Evolutionary conservation across 2,329 filamentous ascomycete species (phyloP).

Genomic region (Dactylellina sp.): DNA sequence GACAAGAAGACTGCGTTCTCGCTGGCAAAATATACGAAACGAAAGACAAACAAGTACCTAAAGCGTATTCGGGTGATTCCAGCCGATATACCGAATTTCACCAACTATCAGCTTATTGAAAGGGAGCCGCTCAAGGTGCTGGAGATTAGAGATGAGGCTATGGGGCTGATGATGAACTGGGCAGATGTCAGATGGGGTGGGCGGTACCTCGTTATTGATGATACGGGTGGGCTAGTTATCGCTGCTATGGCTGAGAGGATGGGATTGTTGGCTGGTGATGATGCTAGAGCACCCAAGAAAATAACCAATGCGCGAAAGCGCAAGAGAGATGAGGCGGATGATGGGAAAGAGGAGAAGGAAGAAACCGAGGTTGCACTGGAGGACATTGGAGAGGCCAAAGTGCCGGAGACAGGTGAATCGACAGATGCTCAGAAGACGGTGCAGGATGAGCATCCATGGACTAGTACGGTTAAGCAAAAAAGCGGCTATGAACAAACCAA

Average conservation of each 20-base stretch:
- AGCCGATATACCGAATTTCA: conserved; percentile 80
- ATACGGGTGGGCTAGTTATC: conserved; percentile 83
- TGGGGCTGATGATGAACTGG: conserved; percentile 87
- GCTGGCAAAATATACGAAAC: conserved; percentile 91
- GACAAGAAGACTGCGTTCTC: conserved; percentile 96
- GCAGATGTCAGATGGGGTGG: conserved; percentile 84
- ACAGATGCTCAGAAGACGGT: conserved; percentile 7
- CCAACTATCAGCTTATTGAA: conserved; percentile 81
- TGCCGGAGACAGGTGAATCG: conserved; percentile 21
- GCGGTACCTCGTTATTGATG: conserved; percentile 85
- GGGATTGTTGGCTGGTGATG: conserved; percentile 75
- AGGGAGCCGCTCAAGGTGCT: conserved; percentile 83
- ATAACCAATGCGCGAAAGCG: conserved; percentile 67
- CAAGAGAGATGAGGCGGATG: conserved; percentile 48
- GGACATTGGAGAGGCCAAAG: conserved; percentile 4
- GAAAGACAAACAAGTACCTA: conserved; percentile 94
- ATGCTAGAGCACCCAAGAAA: conserved; percentile 90
- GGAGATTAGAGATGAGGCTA: conserved; percentile 85
- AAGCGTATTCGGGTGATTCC: conserved; percentile 86
- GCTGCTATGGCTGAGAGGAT: conserved; percentile 89
- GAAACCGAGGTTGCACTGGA: conserved; percentile 3
- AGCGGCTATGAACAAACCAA: conserved; percentile 71
- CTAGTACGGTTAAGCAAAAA: conserved; percentile 46
- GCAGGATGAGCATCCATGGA: conserved; percentile 25
- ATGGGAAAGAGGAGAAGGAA: conserved; percentile 36